These are phyloP conservation scores for Chrysoporthe deuterocubensis DNA, from an alignment of 2,329 filamentous ascomycete genomes.

Conservation along the genomic window DNA sequence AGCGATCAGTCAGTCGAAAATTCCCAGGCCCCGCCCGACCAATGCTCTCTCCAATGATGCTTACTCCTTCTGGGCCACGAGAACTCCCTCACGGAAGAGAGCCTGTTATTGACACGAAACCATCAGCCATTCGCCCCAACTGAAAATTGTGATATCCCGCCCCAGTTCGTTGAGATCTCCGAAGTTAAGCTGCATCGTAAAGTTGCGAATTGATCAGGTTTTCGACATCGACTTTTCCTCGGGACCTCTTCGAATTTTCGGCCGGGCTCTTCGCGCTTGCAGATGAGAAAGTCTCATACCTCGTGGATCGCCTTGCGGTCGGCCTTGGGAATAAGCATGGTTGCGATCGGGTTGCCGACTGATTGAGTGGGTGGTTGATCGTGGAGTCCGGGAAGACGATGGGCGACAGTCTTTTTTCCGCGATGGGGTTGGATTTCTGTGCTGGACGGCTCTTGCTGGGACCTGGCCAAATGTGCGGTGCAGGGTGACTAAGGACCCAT, in stretches of 20 bases:
- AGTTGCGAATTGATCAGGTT: slow-evolving; percentile 4
- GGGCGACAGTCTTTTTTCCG: slow-evolving; percentile 25
- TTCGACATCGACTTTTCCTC: slow-evolving; percentile 21
- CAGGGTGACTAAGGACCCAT: slow-evolving; percentile 15
- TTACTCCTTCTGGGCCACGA: slow-evolving; percentile 94
- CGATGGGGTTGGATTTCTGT: slow-evolving; percentile 27
- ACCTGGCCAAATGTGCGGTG: slow-evolving; percentile 29
- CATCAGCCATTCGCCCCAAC: slow-evolving; percentile 32
- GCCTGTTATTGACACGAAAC: slow-evolving; percentile 38
- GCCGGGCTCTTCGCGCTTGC: slow-evolving; percentile 8
- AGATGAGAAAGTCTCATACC: slow-evolving; percentile 43
- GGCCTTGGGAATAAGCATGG: slow-evolving; percentile 99
- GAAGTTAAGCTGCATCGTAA: slow-evolving; percentile 4
- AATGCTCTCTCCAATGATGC: slow-evolving; percentile 16
- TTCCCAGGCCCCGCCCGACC: neutral
- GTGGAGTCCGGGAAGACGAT: slow-evolving; percentile 38
- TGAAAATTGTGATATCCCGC: neutral
- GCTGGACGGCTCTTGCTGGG: slow-evolving; percentile 6
- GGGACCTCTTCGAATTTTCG: slow-evolving; percentile 21
- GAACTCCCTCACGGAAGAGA: slow-evolving; percentile 92
- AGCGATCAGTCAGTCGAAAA: slow-evolving; percentile 15
- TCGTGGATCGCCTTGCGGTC: slow-evolving; percentile 99
- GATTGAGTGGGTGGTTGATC: slow-evolving; percentile 51
- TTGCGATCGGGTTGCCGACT: slow-evolving; percentile 56
- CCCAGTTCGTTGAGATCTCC: slow-evolving; percentile 13